These are phyloP conservation scores for Russula sp. DNA, from an alignment of 768 basidiomycete species.

Conservation along the genomic window DNA sequence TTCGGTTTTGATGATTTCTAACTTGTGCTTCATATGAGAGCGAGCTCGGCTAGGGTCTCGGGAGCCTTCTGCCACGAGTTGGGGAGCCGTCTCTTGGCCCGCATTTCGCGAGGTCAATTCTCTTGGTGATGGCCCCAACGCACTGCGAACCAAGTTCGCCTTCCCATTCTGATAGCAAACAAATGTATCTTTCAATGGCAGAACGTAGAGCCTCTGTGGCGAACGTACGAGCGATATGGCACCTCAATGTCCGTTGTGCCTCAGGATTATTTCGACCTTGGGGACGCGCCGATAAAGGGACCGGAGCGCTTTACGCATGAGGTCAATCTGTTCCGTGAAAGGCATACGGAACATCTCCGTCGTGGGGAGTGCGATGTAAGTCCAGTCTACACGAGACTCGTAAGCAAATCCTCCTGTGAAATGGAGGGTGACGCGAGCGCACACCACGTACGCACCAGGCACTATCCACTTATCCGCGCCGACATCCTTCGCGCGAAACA, in stretches of 20 bases:
- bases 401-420: neutral
- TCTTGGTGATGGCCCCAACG: neutral
- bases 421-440: neutral
- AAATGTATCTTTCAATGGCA: no score
- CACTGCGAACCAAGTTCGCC: neutral
- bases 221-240: no score
- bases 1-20: neutral
- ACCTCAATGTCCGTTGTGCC: no score
- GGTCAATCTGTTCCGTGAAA: constrained; percentile 1
- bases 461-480: constrained; percentile 16
- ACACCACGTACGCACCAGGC: constrained; percentile 12
- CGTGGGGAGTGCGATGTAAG: constrained; percentile 12
- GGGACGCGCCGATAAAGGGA: neutral
- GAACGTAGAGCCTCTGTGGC: neutral
- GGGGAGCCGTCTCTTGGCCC: neutral
- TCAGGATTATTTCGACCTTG: neutral
- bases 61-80: no score
- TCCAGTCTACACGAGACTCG: constrained; percentile 4
- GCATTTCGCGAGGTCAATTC: neutral
- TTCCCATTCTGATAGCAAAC: neutral
- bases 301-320: constrained; percentile 8
- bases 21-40: neutral
- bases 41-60: neutral
- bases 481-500: neutral
- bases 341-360: constrained; percentile 3